Percentiles rank a stretch among this genome's conserved stretches.
These are phyloP conservation scores for Coemansia javaensis DNA, from an alignment of 192 early-diverging fungal genomes.

Conservation along the genomic window DNA sequence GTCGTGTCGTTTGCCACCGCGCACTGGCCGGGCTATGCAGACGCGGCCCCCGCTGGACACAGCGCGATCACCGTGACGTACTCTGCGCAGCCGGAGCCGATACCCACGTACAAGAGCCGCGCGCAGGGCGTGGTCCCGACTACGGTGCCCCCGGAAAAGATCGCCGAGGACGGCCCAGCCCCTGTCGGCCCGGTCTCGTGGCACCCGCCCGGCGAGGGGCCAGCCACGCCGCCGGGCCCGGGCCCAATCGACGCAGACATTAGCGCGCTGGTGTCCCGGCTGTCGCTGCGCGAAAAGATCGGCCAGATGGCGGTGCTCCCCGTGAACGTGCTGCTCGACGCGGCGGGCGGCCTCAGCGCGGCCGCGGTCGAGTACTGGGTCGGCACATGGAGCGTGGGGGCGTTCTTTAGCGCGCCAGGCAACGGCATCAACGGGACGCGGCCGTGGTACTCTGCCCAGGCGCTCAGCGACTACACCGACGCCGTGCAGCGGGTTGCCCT, in stretches of 20 bases:
- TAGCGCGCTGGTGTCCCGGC: conserved; percentile 18
- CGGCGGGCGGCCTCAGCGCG: conserved; percentile 46
- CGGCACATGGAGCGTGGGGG: conserved; percentile 54
- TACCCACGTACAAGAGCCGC: too few species aligned
- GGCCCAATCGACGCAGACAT: conserved; percentile 49
- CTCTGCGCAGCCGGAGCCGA: too few species aligned
- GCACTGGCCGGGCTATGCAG: too few species aligned
- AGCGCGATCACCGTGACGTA: too few species aligned
- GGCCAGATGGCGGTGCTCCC: conserved; percentile 63
- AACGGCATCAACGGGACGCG: too few species aligned
- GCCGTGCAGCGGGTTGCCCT: conserved; percentile 55
- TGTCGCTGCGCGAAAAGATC: conserved; percentile 52
- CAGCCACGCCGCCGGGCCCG: neutral
- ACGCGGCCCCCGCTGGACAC: too few species aligned
- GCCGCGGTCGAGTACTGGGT: conserved; percentile 51
- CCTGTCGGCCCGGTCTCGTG: too few species aligned
- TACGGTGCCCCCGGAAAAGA: too few species aligned
- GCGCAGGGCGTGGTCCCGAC: too few species aligned
- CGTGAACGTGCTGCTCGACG: conserved; percentile 47
- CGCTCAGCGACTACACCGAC: conserved; percentile 38
- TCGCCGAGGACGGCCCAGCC: neutral
- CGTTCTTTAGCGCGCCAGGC: conserved; percentile 13
- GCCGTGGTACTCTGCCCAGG: neutral
- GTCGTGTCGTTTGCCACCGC: too few species aligned
- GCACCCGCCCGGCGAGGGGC: neutral